Conservation (phyloP, 305 asterid genomes). For the Fraxinus angustifolia region DNA sequence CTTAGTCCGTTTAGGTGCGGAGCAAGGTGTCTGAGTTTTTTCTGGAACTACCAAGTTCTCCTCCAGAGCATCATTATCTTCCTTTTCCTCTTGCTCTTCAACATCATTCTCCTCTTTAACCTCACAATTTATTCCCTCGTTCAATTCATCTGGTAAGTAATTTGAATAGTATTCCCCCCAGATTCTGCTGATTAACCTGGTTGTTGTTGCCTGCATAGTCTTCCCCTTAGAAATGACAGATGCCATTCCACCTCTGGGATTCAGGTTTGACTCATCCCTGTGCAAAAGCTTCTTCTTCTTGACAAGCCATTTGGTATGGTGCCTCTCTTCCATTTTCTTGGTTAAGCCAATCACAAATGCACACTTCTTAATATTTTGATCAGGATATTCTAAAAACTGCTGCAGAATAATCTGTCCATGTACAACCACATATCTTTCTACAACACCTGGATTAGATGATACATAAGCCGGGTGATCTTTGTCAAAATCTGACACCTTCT, state of each 20-base stretch:
- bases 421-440: conserved; percentile 83
- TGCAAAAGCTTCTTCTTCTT: conserved; percentile 74
- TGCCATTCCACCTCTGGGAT: conserved; percentile 82
- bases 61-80: conserved; percentile 59
- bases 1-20: conserved; percentile 40
- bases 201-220: conserved; percentile 97
- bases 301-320: conserved; percentile 89
- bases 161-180: conserved; percentile 94
- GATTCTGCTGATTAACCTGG: conserved; percentile 76
- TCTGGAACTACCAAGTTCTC: conserved; percentile 41
- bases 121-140: conserved; percentile 44
- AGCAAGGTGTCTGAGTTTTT: conserved; percentile 33
- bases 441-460: conserved; percentile 56
- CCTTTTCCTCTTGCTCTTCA: conserved; percentile 70
- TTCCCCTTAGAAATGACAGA: conserved; percentile 73
- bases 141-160: conserved; percentile 59
- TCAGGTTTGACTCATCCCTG: conserved; percentile 54
- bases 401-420: conserved; percentile 96
- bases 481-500: conserved; percentile 59
- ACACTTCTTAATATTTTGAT: conserved; percentile 61
- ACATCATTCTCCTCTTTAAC: conserved; percentile 62
- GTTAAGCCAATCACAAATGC: conserved; percentile 67
- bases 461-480: conserved; percentile 67
- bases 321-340: conserved; percentile 85
- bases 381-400: conserved; percentile 85